A percentile compares a stretch with the other conserved stretches of the same genome.
phyloP scores from a whole-genome alignment of 2,329 filamentous ascomycete genomes.

The Nemania diffusa region DNA sequence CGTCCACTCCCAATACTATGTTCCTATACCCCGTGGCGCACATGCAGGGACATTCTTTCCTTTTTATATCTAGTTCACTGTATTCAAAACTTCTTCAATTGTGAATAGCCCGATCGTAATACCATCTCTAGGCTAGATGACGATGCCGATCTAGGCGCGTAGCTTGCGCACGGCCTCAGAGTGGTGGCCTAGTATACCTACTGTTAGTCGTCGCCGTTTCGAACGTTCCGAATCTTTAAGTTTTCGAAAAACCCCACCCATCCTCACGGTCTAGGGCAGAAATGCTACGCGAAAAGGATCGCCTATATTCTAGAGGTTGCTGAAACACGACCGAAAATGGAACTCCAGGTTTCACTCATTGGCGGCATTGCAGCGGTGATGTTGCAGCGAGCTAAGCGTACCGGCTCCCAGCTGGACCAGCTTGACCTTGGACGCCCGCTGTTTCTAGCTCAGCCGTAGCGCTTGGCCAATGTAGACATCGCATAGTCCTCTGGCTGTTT shows the following conservation, averaged over 20 bases:
- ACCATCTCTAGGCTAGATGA: conserved; percentile 67
- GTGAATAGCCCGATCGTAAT: conserved; percentile 68
- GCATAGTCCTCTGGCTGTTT: conserved; percentile 79
- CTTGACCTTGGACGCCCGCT: conserved; percentile 79
- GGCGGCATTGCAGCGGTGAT: conserved; percentile 84
- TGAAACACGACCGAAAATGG: background rate
- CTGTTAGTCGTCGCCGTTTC: too few species aligned
- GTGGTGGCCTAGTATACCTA: conserved; percentile 75
- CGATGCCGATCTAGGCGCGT: conserved; percentile 77
- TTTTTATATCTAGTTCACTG: background rate
- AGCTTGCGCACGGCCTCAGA: conserved; percentile 75
- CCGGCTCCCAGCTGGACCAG: conserved; percentile 76
- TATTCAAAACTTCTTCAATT: conserved; percentile 49
- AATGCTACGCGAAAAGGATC: too few species aligned
- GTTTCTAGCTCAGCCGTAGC: conserved; percentile 73
- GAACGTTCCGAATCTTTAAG: too few species aligned
- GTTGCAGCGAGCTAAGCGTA: conserved; percentile 86
- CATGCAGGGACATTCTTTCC: too few species aligned
- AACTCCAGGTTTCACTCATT: conserved; percentile 2
- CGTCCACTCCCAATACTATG: too few species aligned
- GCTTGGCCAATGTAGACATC: conserved; percentile 80
- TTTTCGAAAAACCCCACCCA: too few species aligned
- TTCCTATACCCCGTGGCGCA: too few species aligned
- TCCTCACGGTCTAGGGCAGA: too few species aligned
- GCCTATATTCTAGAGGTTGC: too few species aligned